A percentile compares a stretch with the other conserved stretches of the same genome.
Conservation (phyloP, 495 filamentous ascomycete species). For the Hamigera avellanea region DNA sequence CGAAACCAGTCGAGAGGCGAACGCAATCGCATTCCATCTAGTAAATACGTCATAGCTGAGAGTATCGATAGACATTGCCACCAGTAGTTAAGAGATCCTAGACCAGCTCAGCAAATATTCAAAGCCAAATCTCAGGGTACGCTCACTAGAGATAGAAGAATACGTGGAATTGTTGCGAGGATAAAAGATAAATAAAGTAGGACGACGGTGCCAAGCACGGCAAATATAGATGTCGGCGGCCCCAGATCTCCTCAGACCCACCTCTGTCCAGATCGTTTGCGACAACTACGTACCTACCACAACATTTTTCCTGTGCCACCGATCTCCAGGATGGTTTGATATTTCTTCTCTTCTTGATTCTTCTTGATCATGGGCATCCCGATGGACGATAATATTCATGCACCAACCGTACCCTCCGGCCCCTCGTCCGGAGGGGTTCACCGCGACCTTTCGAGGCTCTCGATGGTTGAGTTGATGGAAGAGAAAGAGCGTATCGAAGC, state of each 20-base stretch:
- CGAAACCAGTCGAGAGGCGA: no score
- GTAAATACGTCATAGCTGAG: no score
- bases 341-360: slow-evolving; percentile 3
- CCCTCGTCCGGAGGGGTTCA: slow-evolving; percentile 44
- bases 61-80: no score
- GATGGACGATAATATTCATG: slow-evolving; percentile 62
- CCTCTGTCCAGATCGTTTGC: not conserved
- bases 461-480: slow-evolving; percentile 50
- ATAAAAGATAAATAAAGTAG: no score
- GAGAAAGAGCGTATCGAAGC: slow-evolving; percentile 75
- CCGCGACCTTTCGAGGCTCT: slow-evolving; percentile 48
- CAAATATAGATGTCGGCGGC: no score
- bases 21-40: no score
- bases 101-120: no score
- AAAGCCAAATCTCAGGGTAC: no score
- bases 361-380: slow-evolving; percentile 26
- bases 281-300: not conserved
- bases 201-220: no score
- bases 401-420: slow-evolving; percentile 63
- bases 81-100: no score
- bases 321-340: not conserved
- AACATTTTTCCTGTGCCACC: not conserved
- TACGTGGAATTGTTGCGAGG: no score
- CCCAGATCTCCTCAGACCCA: not conserved
- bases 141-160: no score